Base-by-base conservation (phyloP, 495 filamentous ascomycete species). In the Peziza echinospora region DNA sequence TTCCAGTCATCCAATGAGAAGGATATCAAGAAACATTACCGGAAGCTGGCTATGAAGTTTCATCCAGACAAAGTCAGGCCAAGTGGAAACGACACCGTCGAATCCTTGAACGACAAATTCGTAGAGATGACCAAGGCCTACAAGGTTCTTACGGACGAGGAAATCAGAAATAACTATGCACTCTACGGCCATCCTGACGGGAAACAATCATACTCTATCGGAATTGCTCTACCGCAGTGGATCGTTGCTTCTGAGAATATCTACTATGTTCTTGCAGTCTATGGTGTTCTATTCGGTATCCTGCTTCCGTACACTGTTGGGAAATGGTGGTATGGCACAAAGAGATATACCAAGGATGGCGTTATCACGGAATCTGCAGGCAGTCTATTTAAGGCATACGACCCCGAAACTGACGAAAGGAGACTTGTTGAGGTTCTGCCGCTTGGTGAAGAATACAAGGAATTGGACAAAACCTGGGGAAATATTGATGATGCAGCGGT, bases 261-360 rank as follows among this genome's bases (percentile, higher is more conserved):
- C 30, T 96, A 94, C 67, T 96, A 93, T 57, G 82, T 94, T 41
- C 68, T 97, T 48, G 63, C 93, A 53, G 69, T 96, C 41, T 97
- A 97, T 60, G 84, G 82, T 8, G 63, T 72, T 37, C 66, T 94
- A 28, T 72, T 97, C 26, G 91, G 86, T 43, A 82, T 94, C 24
- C 64, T 93, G 37, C 64, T 97, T 40, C 89, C 89, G 10, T 97
- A 93, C 58, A 68, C 91, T 43, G 91, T 96, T 28, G 89, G 89
- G 22, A 80, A 78, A 26, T 97, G 89, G 89, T 97, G 89, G 89
- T 97, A 96, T 60, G 89, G 89, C 45, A 92, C 84, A 5, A 84
- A 93, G 59, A 71, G 77, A 42, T 71, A 82, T 59, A 94, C 89
- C 17, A 89, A 83, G 62, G 89, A 97, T 64, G 78, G 79, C 51